Base-by-base conservation (phyloP, 192 early-diverging fungal genomes). In the Fimicolochytrium jonesii region DNA sequence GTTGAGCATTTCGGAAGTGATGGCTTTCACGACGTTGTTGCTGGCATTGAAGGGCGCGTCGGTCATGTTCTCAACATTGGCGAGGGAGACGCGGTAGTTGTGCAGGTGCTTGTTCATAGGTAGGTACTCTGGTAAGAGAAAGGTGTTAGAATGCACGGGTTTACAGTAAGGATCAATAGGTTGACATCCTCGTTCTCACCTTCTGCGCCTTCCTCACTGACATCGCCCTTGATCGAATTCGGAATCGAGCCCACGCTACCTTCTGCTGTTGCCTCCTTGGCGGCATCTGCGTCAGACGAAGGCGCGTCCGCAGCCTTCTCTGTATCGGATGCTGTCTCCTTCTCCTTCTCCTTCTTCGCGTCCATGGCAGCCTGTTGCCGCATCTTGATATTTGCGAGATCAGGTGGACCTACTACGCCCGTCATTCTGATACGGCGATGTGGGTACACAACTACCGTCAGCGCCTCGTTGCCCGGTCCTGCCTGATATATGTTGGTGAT, bases 401-500 rank as follows among this genome's bases (percentile, higher is more conserved):
- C 25, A 28, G 59, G 56, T 34, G 56, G 64, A 26, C 75, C 80
- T 28, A 91, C 36, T 32, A 93, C 68, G 44, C 81, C 77, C 28
- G 79, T 89, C 61, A 95, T 87, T 31, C 85, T 79, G 36, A 98
- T 90, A 39, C 96, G 78, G 26, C 94, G 85, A 74, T 97, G 93
- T 13, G 96, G 96, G 62, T 96, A 99, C 18, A 99, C 77, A 17
- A 97, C 92, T 18, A 95, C 93, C 6, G 96, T 97, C 30, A 99
- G 74, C 15, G 70, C 59, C 25, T 54, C 54, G 61, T 88, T 85
- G 60, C 86, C 82, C 5, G 91, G 90, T 7, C 80, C 78, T 1
- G 80, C 61, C 35, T 73, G 64, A 62, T 93, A 97, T 29, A 93
- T 84, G 45, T 89, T 93, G 36, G 94, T 95, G 66, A 99, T 95